Evolutionary conservation across 2,329 filamentous ascomycete species (phyloP).

Genomic region (Falciphora oryzae): DNA sequence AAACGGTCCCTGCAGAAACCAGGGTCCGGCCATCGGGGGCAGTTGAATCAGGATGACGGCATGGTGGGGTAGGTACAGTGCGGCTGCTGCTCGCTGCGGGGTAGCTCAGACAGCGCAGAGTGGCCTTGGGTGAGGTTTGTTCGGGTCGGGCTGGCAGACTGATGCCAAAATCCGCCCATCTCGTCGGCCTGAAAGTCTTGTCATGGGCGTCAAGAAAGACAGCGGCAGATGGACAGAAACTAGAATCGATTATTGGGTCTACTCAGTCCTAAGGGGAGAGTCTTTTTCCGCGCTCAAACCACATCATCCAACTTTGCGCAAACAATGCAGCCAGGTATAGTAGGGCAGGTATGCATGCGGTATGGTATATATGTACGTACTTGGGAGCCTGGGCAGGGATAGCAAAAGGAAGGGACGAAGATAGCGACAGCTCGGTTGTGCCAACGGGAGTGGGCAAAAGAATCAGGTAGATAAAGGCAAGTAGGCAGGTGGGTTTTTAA

Average conservation of each 20-base stretch:
- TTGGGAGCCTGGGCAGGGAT: neutral
- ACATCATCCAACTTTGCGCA: too few relatives aligned
- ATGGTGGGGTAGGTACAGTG: constrained; percentile 2
- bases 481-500: neutral
- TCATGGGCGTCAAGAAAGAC: too few relatives aligned
- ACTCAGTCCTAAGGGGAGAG: too few relatives aligned
- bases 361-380: neutral
- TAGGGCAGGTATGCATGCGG: too few relatives aligned
- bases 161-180: too few relatives aligned
- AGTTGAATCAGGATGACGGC: neutral
- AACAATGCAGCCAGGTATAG: too few relatives aligned
- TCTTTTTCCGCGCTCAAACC: too few relatives aligned
- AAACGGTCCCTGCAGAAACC: neutral
- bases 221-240: too few relatives aligned
- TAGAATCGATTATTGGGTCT: too few relatives aligned
- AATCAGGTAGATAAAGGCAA: neutral
- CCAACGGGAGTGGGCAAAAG: neutral
- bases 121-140: too few relatives aligned
- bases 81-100: neutral
- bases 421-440: neutral
- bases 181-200: too few relatives aligned
- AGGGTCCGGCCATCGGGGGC: neutral
- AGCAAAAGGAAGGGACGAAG: neutral
- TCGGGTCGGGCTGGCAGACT: too few relatives aligned
- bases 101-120: neutral